Conservation (phyloP, 345 rosid species). For the Lagerstroemia speciosa region DNA sequence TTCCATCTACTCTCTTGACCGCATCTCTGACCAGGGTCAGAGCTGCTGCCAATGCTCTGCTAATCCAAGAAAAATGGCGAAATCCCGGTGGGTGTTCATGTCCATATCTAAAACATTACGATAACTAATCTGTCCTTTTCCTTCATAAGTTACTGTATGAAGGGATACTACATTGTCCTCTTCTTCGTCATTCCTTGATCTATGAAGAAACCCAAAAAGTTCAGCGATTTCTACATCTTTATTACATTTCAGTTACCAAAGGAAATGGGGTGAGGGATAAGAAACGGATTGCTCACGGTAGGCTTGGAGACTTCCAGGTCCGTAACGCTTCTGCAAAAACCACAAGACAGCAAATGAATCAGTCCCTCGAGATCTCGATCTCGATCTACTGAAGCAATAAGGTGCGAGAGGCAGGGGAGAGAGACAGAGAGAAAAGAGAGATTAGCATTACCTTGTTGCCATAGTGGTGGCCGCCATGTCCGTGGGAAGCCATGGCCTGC, state of each 20-base stretch:
- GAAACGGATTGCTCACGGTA: constrained; percentile 27
- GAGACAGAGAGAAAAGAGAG: not conserved
- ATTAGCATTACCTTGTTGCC: not conserved
- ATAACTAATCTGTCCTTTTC: too few species aligned
- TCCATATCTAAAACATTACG: too few species aligned
- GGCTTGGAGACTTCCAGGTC: constrained; percentile 40
- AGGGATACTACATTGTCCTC: not conserved
- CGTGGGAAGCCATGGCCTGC: constrained; percentile 10
- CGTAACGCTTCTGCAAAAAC: constrained; percentile 15
- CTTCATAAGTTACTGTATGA: not conserved
- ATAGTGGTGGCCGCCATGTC: constrained; percentile 7
- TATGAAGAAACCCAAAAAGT: not conserved
- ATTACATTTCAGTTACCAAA: not conserved
- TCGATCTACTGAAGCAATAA: too few species aligned
- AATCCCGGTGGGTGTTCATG: too few species aligned
- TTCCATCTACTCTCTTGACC: not conserved
- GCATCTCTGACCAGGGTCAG: not conserved
- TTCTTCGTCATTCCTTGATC: not conserved
- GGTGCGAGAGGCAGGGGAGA: not conserved
- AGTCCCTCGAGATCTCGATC: not conserved
- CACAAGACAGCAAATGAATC: not conserved
- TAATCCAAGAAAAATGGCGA: too few species aligned
- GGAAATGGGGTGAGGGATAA: not conserved
- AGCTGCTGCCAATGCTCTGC: not conserved
- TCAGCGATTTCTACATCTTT: not conserved